Percentiles rank a stretch among this genome's conserved stretches.
These are phyloP conservation scores for Diaporthe velutina DNA, from an alignment of 2,329 filamentous ascomycete genomes.

Conservation along the genomic window DNA sequence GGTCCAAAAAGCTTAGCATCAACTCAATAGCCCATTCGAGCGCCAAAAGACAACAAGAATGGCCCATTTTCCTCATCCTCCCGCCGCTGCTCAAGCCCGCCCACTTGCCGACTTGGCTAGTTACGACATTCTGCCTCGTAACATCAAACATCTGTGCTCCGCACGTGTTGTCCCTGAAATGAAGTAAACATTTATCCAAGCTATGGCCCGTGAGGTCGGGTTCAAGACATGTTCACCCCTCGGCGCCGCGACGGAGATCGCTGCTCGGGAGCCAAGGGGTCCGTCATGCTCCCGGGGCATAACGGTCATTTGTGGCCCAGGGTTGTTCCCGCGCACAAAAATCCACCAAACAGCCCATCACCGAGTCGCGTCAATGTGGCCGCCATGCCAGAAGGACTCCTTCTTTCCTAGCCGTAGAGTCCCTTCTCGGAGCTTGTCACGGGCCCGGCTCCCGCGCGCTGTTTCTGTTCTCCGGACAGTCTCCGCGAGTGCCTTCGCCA, in stretches of 20 bases:
- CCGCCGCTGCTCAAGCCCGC: not conserved
- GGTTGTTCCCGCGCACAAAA: not conserved
- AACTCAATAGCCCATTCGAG: constrained; percentile 3
- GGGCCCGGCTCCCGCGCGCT: not conserved
- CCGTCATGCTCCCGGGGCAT: too few species aligned
- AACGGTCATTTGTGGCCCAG: not conserved
- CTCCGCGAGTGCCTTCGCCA: not conserved
- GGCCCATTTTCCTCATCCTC: not conserved
- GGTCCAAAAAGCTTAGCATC: constrained; percentile 23
- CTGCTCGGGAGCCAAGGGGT: too few species aligned
- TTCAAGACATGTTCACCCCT: not conserved
- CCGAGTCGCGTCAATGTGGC: not conserved
- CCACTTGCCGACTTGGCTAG: not conserved
- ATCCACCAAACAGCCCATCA: not conserved
- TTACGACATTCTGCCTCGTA: not conserved
- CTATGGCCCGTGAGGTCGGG: too few species aligned
- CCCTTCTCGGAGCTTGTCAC: not conserved
- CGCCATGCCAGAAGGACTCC: not conserved
- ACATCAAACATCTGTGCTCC: not conserved
- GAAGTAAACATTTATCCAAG: not conserved
- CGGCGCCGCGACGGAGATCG: not conserved
- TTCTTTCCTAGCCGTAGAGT: not conserved
- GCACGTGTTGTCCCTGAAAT: not conserved
- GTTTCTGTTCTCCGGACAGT: not conserved
- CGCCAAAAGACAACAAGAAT: not conserved